Evolutionary conservation across 1,139 yeast genomes (phyloP).

Genomic region (Pichia sp.): DNA sequence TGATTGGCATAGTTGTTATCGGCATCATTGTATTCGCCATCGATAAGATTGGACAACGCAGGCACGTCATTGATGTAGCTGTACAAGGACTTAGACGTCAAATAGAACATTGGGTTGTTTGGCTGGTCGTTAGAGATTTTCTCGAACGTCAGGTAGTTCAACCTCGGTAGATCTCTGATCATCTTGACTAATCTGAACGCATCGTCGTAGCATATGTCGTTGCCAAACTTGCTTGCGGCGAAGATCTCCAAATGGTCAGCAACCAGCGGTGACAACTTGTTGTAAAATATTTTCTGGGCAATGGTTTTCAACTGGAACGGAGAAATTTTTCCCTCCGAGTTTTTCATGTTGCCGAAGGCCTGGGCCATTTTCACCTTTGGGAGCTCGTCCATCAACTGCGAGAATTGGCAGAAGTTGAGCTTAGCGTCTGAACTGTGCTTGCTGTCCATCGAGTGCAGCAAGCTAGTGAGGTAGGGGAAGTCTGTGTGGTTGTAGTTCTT

Average conservation of each 20-base stretch:
- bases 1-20: slow-evolving; percentile 16
- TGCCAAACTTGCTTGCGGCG: slow-evolving; percentile 22
- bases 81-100: slow-evolving; percentile 11
- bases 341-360: slow-evolving; percentile 17
- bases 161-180: slow-evolving; percentile 36
- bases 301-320: slow-evolving; percentile 33
- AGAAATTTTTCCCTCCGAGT: slow-evolving; percentile 18
- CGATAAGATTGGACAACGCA: neutral
- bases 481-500: slow-evolving; percentile 11
- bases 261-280: slow-evolving; percentile 29
- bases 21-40: neutral
- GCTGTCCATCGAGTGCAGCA: slow-evolving; percentile 3
- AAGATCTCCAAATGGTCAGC: slow-evolving; percentile 27
- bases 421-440: slow-evolving; percentile 15
- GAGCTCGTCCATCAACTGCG: slow-evolving; percentile 27
- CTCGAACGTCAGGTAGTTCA: slow-evolving; percentile 60
- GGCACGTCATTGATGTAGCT: slow-evolving; percentile 8
- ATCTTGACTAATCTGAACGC: slow-evolving; percentile 38
- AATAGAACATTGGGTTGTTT: slow-evolving; percentile 14
- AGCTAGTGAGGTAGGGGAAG: slow-evolving; percentile 15
- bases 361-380: slow-evolving; percentile 29
- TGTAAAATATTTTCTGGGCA: slow-evolving; percentile 32
- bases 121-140: slow-evolving; percentile 24
- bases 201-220: slow-evolving; percentile 37
- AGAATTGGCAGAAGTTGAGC: slow-evolving; percentile 35